These are phyloP conservation scores for Amanita molliuscula DNA, from an alignment of 768 basidiomycete species.

Conservation along the genomic window DNA sequence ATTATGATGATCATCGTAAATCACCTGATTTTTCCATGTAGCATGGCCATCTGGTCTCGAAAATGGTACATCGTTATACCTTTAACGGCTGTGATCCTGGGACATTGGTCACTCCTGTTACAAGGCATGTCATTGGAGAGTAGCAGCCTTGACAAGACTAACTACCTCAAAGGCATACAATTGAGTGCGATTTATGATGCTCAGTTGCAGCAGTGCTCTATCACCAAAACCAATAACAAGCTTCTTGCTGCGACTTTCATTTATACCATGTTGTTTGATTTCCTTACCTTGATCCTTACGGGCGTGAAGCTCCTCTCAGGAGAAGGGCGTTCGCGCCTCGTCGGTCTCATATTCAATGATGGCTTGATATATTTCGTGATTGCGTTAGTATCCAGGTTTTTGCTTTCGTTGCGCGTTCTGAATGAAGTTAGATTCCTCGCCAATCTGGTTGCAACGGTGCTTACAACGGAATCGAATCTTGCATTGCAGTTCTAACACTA, in stretches of 20 bases:
- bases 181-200: constrained; percentile 48
- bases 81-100: constrained; percentile 47
- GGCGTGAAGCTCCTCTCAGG: constrained; percentile 45
- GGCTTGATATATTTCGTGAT: constrained; percentile 65
- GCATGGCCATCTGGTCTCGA: constrained; percentile 65
- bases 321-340: constrained; percentile 42
- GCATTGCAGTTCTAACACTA: neutral
- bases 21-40: constrained; percentile 13
- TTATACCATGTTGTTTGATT: constrained; percentile 67
- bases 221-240: constrained; percentile 46
- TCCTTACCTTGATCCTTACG: constrained; percentile 50
- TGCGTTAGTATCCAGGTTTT: constrained; percentile 36
- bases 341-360: constrained; percentile 59
- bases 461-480: constrained; percentile 10
- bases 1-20: neutral
- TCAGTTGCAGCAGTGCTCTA: constrained; percentile 36
- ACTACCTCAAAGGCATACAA: constrained; percentile 33
- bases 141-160: neutral
- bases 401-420: neutral
- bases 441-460: constrained; percentile 57
- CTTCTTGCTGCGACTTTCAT: constrained; percentile 60
- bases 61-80: constrained; percentile 40
- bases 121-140: constrained; percentile 33
- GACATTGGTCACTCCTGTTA: constrained; percentile 62
- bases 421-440: constrained; percentile 42